Percentiles rank a stretch among this genome's conserved stretches.
Conservation (phyloP, 2,329 filamentous ascomycete genomes). For the Fusarium liriodendri region DNA sequence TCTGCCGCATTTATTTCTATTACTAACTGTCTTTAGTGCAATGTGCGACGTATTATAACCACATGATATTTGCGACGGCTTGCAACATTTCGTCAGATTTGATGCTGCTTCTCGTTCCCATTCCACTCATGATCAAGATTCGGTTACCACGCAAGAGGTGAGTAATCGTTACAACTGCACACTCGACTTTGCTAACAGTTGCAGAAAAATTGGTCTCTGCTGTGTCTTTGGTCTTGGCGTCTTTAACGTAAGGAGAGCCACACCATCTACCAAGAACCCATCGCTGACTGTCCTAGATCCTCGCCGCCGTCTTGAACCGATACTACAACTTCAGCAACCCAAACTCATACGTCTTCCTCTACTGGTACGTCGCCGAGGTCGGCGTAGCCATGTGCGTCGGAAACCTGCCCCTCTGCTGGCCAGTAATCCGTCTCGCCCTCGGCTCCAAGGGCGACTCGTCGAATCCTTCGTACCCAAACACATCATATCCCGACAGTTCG, state of each 20-base stretch:
- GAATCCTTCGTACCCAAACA: conserved; percentile 39
- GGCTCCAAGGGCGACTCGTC: conserved; percentile 37
- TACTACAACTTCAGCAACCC: conserved; percentile 69
- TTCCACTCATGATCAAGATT: conserved; percentile 57
- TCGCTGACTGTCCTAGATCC: conserved; percentile 56
- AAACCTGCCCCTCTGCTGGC: conserved; percentile 71
- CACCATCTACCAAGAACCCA: too few relatives aligned
- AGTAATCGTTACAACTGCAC: accelerated
- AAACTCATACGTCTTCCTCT: conserved; percentile 66
- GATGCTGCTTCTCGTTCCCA: conserved; percentile 57
- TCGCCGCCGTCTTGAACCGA: conserved; percentile 70
- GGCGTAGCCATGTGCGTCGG: conserved; percentile 70
- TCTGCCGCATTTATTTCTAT: neutral
- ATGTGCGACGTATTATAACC: conserved; percentile 59
- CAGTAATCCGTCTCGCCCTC: conserved; percentile 60
- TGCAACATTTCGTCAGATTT: conserved; percentile 62
- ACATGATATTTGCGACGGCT: conserved; percentile 58
- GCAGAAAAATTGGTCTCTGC: conserved; percentile 63
- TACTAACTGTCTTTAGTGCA: conserved; percentile 45
- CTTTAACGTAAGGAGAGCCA: conserved; percentile 50
- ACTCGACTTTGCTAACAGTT: neutral
- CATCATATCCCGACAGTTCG: conserved; percentile 34
- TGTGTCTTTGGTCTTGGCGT: conserved; percentile 67
- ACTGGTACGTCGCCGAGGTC: conserved; percentile 70
- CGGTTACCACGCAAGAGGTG: conserved; percentile 49